Evolutionary conservation across 495 filamentous ascomycete species (phyloP).

Genomic region (Articulospora tetracladia): DNA sequence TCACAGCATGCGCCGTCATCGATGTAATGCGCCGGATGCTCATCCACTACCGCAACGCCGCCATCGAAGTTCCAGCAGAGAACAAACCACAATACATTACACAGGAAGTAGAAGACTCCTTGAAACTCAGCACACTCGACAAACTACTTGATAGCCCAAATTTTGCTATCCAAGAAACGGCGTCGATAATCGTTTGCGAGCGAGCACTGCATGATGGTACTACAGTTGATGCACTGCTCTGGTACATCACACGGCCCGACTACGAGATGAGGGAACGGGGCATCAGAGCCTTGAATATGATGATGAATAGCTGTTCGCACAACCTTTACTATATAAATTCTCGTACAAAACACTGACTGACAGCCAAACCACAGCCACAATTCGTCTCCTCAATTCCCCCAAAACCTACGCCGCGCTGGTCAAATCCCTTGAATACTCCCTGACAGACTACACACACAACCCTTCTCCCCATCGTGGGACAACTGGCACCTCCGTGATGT

Average conservation of each 20-base stretch:
- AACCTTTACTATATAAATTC: background rate
- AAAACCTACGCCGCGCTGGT: conserved; percentile 48
- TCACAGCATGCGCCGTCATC: conserved; percentile 33
- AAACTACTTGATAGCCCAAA: conserved; percentile 50
- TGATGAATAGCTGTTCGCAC: conserved; percentile 33
- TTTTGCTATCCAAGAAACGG: conserved; percentile 46
- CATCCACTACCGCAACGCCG: conserved; percentile 41
- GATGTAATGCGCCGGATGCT: conserved; percentile 36
- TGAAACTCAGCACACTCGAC: conserved; percentile 42
- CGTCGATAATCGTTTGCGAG: conserved; percentile 48
- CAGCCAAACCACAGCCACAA: background rate
- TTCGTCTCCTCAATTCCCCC: conserved; percentile 23
- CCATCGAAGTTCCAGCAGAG: conserved; percentile 39
- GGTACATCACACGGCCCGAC: conserved; percentile 44
- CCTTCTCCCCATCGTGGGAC: conserved; percentile 44
- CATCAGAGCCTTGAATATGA: conserved; percentile 41
- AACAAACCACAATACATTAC: conserved; percentile 57
- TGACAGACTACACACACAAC: conserved; percentile 43
- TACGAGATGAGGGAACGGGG: conserved; percentile 47
- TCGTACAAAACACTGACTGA: conserved; percentile 16
- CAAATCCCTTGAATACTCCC: conserved; percentile 43
- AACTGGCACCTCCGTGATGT: conserved; percentile 49
- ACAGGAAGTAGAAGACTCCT: conserved; percentile 54
- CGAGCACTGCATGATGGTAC: conserved; percentile 43
- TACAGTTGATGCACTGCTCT: conserved; percentile 39